Evolutionary conservation across 2,329 filamentous ascomycete species (phyloP).

Genomic region (Pseudogymnoascus sp.): DNA sequence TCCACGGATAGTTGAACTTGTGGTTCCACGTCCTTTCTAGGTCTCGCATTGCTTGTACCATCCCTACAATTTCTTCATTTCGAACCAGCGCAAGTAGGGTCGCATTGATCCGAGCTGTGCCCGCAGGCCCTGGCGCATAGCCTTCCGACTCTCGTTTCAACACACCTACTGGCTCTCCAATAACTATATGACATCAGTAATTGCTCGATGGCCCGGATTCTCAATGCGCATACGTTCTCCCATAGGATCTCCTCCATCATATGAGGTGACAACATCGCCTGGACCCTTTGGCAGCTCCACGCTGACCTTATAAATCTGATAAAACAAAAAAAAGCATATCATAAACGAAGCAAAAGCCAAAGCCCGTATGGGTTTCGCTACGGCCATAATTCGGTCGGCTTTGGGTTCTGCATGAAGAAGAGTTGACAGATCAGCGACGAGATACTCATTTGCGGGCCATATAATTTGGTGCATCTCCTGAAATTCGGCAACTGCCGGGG

Average conservation of each 20-base stretch:
- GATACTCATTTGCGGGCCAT: slow-evolving; percentile 3
- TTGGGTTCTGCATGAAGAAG: slow-evolving; percentile 15
- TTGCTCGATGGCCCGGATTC: slow-evolving; percentile 8
- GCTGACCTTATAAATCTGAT: slow-evolving; percentile 60
- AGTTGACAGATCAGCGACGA: not conserved
- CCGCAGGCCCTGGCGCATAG: slow-evolving; percentile 67
- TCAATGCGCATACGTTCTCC: slow-evolving; percentile 61
- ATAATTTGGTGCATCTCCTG: slow-evolving; percentile 3
- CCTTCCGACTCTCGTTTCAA: slow-evolving; percentile 66
- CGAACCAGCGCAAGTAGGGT: slow-evolving; percentile 87
- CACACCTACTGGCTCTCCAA: slow-evolving; percentile 71
- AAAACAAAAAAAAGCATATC: slow-evolving; percentile 71
- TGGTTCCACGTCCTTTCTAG: slow-evolving; percentile 92
- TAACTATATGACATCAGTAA: slow-evolving; percentile 45
- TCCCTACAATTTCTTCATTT: slow-evolving; percentile 77
- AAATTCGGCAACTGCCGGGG: slow-evolving; percentile 11
- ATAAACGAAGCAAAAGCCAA: slow-evolving; percentile 63
- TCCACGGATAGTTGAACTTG: slow-evolving; percentile 99
- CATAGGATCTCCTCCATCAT: slow-evolving; percentile 74
- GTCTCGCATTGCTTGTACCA: slow-evolving; percentile 83
- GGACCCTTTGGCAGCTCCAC: slow-evolving; percentile 32
- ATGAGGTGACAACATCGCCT: slow-evolving; percentile 40
- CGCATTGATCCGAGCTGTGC: slow-evolving; percentile 82
- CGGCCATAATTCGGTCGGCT: slow-evolving; percentile 55
- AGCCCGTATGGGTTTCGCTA: slow-evolving; percentile 77